Evolutionary conservation across 805 yeast species (phyloP), one percentile per base, ranked within the genome.

Genomic region (Cyberlindnera xylosilytica): DNA sequence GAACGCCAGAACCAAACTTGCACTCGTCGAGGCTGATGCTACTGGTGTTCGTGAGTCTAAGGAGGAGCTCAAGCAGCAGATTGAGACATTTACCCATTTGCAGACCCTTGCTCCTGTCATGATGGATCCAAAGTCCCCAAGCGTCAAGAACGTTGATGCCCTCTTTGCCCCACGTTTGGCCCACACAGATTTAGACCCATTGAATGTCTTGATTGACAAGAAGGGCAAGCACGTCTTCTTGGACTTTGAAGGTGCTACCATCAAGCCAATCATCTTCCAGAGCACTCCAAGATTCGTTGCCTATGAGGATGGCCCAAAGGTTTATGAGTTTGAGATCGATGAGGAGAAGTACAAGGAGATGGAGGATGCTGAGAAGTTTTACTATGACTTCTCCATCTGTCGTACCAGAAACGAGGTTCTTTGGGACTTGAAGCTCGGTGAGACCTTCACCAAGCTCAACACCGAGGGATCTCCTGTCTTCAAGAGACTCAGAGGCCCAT

Each of bases 361-460:
- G 65, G 77, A 77, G 38, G 95, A 84, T 32, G 66, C 76, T 34
- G 93, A 87, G 51, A 77, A 83, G 65, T 81, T 79, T 49, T 90
- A 90, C 61, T 86, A 85, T 55, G 82, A 83, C 56, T 90, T 85
- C 66, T 87, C 91, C 81, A 82, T 82, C 63, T 81, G 81, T 54
- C 81, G 91, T 64, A 90, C 98, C 5, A 81, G 97, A 72, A 88
- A 90, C 61, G 96, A 91, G 65, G 81, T 84, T 53, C 65, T 85
- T 44, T 91, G 95, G 90, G 98, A 91, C 65, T 65, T 76, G 46
- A 76, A 81, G 20, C 70, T 90, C 53, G 87, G 84, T 56, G 75
- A 77, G 36, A 72, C 73, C 34, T 70, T 76, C 42, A 82, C 79
- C 49, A 72, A 90, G 47, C 79, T 91, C 50, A 85, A 86, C 11